phyloP scores from a whole-genome alignment of 306 rosid genomes.

The Comarum palustre region DNA sequence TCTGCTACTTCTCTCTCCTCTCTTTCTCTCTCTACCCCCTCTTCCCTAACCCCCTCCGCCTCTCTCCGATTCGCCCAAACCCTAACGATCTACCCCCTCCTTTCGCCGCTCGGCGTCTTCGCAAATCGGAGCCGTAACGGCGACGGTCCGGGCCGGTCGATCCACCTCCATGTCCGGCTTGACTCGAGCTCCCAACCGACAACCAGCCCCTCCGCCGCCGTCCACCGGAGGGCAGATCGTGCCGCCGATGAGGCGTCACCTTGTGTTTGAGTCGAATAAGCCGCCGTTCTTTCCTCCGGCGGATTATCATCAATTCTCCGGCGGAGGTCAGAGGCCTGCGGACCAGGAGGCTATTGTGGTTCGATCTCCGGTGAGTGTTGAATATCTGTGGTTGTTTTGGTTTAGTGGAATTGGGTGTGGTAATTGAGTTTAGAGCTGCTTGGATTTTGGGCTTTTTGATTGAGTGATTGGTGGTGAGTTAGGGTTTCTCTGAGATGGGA shows the following conservation, averaged over 20 bases:
- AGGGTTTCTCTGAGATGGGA: constrained; percentile 25
- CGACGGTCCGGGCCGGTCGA: not conserved
- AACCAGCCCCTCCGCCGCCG: constrained; percentile 35
- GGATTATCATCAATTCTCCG: constrained; percentile 66
- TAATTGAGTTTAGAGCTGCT: not conserved
- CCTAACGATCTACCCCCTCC: constrained; percentile 16
- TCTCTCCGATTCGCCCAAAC: constrained; percentile 23
- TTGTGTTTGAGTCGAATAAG: constrained; percentile 62
- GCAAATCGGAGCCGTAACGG: constrained; percentile 19
- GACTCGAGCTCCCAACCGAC: constrained; percentile 58
- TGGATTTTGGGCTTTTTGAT: not conserved
- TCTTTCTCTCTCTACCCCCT: constrained; percentile 28
- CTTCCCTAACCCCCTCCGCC: constrained; percentile 16
- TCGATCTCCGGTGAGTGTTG: constrained; percentile 70
- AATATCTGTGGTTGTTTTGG: not conserved
- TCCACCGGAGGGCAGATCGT: constrained; percentile 33
- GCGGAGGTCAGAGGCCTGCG: constrained; percentile 34
- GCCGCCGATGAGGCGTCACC: constrained; percentile 71
- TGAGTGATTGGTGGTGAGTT: not conserved
- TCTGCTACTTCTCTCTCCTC: constrained; percentile 50
- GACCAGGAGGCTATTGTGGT: constrained; percentile 72
- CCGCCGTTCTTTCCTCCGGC: constrained; percentile 71
- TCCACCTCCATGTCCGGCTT: constrained; percentile 54
- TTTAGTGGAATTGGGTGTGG: constrained; percentile 5
- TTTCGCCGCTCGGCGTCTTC: not conserved